Conservation (phyloP, 352 stramenopile genomes). For the Pythium plurisporium region DNA sequence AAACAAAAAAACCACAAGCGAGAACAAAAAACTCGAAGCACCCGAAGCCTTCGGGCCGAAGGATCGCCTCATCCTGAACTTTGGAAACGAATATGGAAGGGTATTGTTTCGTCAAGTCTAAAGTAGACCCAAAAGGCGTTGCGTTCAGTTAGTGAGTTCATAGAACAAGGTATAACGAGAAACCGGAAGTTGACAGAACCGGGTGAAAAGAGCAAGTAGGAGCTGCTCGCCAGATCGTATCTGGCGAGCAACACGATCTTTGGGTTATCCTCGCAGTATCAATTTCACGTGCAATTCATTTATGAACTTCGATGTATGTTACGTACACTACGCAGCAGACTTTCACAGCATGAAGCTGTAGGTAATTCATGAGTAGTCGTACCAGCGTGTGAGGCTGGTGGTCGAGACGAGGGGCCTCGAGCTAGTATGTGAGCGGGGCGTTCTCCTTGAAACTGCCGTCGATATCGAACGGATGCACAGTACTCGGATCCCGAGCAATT, state of each 20-base stretch:
- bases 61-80: neutral
- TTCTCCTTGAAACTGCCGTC: slow-evolving; percentile 18
- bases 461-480: slow-evolving; percentile 4
- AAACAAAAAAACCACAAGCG: slow-evolving; percentile 4
- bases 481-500: slow-evolving; percentile 20
- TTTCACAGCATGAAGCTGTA: neutral
- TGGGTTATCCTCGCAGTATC: too few relatives aligned
- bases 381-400: slow-evolving; percentile 6
- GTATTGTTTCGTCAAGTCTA: neutral
- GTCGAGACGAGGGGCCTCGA: neutral
- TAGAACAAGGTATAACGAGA: neutral
- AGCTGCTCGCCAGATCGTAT: neutral
- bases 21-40: slow-evolving; percentile 21
- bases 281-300: too few relatives aligned
- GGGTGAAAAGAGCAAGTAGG: neutral
- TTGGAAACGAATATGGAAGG: slow-evolving; percentile 4
- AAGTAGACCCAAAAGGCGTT: neutral
- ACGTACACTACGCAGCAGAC: too few relatives aligned
- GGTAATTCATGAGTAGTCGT: neutral
- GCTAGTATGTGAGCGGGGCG: neutral
- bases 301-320: too few relatives aligned
- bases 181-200: too few relatives aligned
- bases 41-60: too few relatives aligned
- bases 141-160: slow-evolving; percentile 1
- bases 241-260: neutral